Evolutionary conservation across 2,329 filamentous ascomycete genomes (phyloP).

Genomic region (Penicillium sp.): DNA sequence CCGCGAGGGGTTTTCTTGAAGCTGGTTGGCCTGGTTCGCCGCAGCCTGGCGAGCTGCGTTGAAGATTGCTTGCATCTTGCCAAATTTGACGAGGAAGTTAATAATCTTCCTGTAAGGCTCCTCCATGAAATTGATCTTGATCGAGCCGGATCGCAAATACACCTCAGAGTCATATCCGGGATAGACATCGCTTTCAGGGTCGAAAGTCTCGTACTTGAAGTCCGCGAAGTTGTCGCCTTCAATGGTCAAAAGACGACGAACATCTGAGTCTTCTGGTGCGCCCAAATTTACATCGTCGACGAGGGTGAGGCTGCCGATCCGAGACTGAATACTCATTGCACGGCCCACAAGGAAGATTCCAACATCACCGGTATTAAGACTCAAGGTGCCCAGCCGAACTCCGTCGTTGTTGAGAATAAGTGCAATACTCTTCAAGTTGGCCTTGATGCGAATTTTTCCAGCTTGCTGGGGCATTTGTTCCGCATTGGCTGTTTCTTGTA

Average conservation of each 20-base stretch:
- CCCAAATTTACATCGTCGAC: conserved; percentile 93
- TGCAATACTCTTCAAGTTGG: conserved; percentile 88
- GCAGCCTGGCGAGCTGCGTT: conserved; percentile 95
- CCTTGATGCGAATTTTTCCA: conserved; percentile 88
- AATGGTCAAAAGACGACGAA: conserved; percentile 87
- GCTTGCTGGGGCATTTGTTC: conserved; percentile 37
- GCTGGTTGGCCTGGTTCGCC: conserved; percentile 85
- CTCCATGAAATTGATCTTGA: conserved; percentile 95
- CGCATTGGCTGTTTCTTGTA: conserved; percentile 27
- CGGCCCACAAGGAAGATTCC: conserved; percentile 83
- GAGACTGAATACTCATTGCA: conserved; percentile 82
- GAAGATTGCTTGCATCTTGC: conserved; percentile 98
- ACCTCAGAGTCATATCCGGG: conserved; percentile 94
- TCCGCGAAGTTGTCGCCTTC: conserved; percentile 94
- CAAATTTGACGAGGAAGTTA: conserved; percentile 96
- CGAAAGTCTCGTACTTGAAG: conserved; percentile 96
- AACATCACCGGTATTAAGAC: conserved; percentile 87
- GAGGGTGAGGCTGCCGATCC: conserved; percentile 81
- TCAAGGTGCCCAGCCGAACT: conserved; percentile 86
- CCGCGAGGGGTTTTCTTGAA: conserved; percentile 84
- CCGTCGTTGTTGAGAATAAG: conserved; percentile 97
- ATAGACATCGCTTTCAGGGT: conserved; percentile 70
- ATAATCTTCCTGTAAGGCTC: conserved; percentile 98
- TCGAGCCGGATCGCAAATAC: conserved; percentile 84
- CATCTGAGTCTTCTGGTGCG: conserved; percentile 73